Conservation (phyloP, 208 protist species). For the Lotmaria passim region DNA sequence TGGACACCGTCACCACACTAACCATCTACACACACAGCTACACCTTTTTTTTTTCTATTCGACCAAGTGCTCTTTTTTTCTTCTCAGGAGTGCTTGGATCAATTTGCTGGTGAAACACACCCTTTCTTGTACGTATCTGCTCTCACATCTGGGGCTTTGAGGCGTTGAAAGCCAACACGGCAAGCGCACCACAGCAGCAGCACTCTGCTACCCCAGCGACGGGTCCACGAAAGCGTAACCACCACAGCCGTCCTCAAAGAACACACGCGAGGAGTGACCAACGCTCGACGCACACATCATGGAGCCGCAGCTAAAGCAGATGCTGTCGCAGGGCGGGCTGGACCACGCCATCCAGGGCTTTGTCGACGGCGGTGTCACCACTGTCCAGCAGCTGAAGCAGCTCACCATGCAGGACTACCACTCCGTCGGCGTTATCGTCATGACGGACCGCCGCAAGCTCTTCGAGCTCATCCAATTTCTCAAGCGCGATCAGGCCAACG, state of each 20-base stretch:
- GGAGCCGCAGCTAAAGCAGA: constrained; percentile 79
- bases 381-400: constrained; percentile 78
- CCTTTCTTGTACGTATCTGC: too few species aligned
- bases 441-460: constrained; percentile 91
- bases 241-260: background rate
- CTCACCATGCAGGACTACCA: constrained; percentile 93
- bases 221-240: too few species aligned
- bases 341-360: constrained; percentile 84
- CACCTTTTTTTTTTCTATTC: too few species aligned
- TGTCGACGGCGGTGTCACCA: constrained; percentile 74
- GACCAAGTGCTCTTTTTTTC: too few species aligned
- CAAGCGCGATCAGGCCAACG: constrained; percentile 71
- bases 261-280: background rate
- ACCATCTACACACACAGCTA: too few species aligned
- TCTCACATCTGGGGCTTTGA: too few species aligned
- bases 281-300: constrained; percentile 32
- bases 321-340: constrained; percentile 81
- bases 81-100: too few species aligned
- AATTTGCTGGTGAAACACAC: too few species aligned
- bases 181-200: too few species aligned
- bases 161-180: too few species aligned
- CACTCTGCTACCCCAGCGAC: too few species aligned
- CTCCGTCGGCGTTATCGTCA: constrained; percentile 89
- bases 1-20: background rate
- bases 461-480: constrained; percentile 94